These are phyloP conservation scores for Cryphonectria naterciae DNA, from an alignment of 2,329 filamentous ascomycete genomes.

Conservation along the genomic window DNA sequence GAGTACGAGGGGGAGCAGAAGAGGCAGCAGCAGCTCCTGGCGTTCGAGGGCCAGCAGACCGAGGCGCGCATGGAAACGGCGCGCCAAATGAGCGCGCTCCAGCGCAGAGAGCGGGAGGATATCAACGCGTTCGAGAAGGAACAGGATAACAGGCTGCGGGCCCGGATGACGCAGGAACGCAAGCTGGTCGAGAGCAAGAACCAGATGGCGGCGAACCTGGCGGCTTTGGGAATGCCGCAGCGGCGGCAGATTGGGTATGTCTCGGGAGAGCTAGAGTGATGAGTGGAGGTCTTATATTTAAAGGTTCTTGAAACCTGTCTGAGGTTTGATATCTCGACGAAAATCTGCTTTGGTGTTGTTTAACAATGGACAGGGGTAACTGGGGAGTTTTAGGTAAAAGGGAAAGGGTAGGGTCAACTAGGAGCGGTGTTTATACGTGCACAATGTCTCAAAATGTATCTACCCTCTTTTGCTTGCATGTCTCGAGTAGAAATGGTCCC, in stretches of 20 bases:
- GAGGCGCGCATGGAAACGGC: constrained; percentile 52
- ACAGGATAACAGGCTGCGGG: constrained; percentile 50
- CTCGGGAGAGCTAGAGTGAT: constrained; percentile 53
- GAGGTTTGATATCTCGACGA: constrained; percentile 9
- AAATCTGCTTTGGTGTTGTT: background rate
- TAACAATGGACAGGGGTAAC: too few species aligned
- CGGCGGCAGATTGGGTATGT: constrained; percentile 61
- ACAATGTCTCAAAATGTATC: background rate
- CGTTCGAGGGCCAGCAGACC: constrained; percentile 54
- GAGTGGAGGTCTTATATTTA: too few species aligned
- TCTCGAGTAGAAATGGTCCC: background rate
- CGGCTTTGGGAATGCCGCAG: constrained; percentile 38
- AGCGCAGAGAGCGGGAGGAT: constrained; percentile 55
- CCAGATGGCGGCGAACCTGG: constrained; percentile 42
- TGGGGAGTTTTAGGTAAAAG: background rate
- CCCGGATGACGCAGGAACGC: constrained; percentile 54
- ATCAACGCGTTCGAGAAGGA: constrained; percentile 52
- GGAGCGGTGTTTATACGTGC: background rate
- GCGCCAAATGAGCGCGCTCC: constrained; percentile 53
- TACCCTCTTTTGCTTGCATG: background rate
- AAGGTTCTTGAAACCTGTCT: background rate
- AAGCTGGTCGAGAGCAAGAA: constrained; percentile 53
- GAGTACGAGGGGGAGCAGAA: constrained; percentile 51
- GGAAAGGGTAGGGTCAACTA: background rate
- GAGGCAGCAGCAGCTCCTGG: constrained; percentile 49